A percentile compares a stretch with the other conserved stretches of the same genome.
These are phyloP conservation scores for Termitomyces sp. DNA, from an alignment of 768 basidiomycete species.

Conservation along the genomic window DNA sequence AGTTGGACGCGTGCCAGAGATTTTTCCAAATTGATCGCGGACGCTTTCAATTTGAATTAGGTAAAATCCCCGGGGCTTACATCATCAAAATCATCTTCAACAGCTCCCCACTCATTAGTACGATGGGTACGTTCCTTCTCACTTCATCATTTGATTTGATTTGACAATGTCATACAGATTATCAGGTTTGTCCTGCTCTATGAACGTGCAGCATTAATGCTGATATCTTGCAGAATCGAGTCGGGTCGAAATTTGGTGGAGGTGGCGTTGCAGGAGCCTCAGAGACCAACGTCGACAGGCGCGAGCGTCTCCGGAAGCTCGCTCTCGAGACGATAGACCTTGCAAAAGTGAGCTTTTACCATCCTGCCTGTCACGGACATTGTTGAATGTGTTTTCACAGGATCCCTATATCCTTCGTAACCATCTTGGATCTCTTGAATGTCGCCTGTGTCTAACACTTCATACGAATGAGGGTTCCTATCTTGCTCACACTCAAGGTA, in stretches of 20 bases:
- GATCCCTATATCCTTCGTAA: constrained; percentile 99
- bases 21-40: constrained; percentile 22
- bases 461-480: constrained; percentile 99
- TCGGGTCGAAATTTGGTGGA: constrained; percentile 93
- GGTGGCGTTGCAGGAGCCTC: constrained; percentile 95
- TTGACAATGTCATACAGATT: constrained; percentile 44
- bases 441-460: constrained; percentile 93
- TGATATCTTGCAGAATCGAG: constrained; percentile 70
- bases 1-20: constrained; percentile 13
- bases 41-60: constrained; percentile 7
- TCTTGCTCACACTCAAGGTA: constrained; percentile 98
- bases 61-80: constrained; percentile 17
- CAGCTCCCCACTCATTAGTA: constrained; percentile 4
- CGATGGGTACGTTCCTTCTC: constrained; percentile 32
- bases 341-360: constrained; percentile 66
- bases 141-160: neutral
- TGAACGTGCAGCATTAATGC: neutral
- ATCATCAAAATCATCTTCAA: constrained; percentile 14
- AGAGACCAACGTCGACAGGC: constrained; percentile 92
- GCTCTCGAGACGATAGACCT: constrained; percentile 97
- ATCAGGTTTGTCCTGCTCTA: constrained; percentile 46
- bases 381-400: constrained; percentile 34
- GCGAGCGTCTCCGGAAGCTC: constrained; percentile 92
- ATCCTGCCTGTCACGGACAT: neutral
- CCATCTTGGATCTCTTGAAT: constrained; percentile 97